Evolutionary conservation across 1,284 basidiomycete genomes (phyloP), one percentile per base, ranked within the genome.

Genomic region (Trichosporon sp.): DNA sequence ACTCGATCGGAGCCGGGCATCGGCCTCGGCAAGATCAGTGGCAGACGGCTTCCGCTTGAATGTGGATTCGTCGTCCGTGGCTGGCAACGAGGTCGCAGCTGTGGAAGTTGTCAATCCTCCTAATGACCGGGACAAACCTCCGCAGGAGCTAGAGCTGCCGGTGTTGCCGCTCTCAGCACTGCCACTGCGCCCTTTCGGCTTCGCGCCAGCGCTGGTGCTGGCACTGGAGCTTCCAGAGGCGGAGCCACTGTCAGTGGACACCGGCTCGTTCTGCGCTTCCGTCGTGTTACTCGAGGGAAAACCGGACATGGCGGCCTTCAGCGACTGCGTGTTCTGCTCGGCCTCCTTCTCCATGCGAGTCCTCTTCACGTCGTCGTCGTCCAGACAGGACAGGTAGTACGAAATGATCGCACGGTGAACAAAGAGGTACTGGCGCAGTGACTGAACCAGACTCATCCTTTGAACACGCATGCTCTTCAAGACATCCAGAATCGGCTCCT

Each of bases 401-500:
- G 93, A 91, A 69, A 95, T 89, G 73, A 96, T 88, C 16, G 91
- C 92, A 40, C 90, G 90, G 79, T 96, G 92, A 35, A 94, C 91
- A 80, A 95, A 96, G 26, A 95, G 89, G 78, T 94, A 96, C 84
- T 96, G 93, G 72, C 93, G 86, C 78, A 95, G 83, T 79, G 90
- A 93, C 86, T 94, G 93, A 77, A 93, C 94, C 71, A 96, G 83
- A 77, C 92, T 93, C 93, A 96, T 96, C 66, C 93, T 86, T 84
- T 96, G 93, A 79, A 94, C 90, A 65, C 93, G 88, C 91, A 96
- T 94, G 78, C 93, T 92, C 81, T 92, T 91, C 35, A 96, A 85
- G 2, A 95, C 88, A 69, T 89, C 87, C 78, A 88, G 88, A 51
- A 96, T 88, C 3, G 93, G 93, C 71, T 92, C 90, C 43, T 88